phyloP scores from a whole-genome alignment of 176 grass and related monocot genomes.

The Rhynchospora breviuscula region DNA sequence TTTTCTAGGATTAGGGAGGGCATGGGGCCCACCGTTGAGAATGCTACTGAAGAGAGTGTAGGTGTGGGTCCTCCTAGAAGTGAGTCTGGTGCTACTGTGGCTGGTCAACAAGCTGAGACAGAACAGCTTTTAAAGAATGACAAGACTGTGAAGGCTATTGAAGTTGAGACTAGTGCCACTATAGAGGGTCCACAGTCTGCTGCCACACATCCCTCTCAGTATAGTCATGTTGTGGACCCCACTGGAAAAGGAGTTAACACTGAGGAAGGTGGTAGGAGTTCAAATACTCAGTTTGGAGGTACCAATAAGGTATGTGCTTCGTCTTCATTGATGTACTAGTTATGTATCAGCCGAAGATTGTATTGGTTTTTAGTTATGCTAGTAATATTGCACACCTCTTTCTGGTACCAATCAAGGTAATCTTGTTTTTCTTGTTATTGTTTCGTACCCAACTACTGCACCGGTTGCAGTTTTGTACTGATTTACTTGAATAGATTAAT shows the following conservation, averaged over 20 bases:
- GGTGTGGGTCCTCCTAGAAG: not conserved
- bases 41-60: not conserved
- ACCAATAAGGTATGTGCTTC: constrained; percentile 6
- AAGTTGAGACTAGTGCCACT: not conserved
- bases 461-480: not conserved
- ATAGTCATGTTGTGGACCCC: not conserved
- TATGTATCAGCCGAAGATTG: not conserved
- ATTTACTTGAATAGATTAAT: not conserved
- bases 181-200: not conserved
- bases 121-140: not conserved
- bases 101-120: not conserved
- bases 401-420: not conserved
- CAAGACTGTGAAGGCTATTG: not conserved
- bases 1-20: constrained; percentile 48
- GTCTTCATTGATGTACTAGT: not conserved
- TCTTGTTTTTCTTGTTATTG: not conserved
- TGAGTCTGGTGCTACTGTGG: not conserved
- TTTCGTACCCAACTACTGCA: not conserved
- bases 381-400: not conserved
- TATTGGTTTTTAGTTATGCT: not conserved
- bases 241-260: not conserved
- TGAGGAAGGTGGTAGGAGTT: not conserved
- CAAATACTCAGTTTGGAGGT: not conserved
- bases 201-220: not conserved
- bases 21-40: not conserved